Conservation (phyloP, 495 filamentous ascomycete genomes). For the Halenospora varia region DNA sequence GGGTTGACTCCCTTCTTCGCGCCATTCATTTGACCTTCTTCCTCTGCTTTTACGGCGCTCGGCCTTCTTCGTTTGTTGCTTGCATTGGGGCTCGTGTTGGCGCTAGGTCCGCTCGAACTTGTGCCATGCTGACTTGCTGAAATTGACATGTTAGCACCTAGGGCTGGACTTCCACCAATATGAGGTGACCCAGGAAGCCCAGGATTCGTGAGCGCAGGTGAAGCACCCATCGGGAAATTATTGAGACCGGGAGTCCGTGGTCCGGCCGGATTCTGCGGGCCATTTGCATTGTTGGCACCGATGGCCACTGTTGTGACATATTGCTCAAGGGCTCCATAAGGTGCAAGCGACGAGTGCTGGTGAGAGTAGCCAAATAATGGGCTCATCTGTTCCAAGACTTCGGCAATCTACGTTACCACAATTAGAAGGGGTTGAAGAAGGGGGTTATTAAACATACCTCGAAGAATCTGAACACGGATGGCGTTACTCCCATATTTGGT, state of each 20-base stretch:
- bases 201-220: constrained; percentile 50
- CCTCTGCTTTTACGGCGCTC: constrained; percentile 74
- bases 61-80: constrained; percentile 72
- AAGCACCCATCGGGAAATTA: constrained; percentile 49
- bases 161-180: constrained; percentile 49
- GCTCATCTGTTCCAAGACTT: constrained; percentile 73
- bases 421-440: constrained; percentile 1
- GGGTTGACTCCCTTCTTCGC: constrained; percentile 47
- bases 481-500: constrained; percentile 52
- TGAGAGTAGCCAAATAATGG: constrained; percentile 60
- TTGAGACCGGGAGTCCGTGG: constrained; percentile 40
- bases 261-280: constrained; percentile 14
- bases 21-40: constrained; percentile 47
- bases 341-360: constrained; percentile 49
- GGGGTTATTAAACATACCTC: constrained; percentile 49
- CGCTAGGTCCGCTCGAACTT: constrained; percentile 66
- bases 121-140: constrained; percentile 72
- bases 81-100: constrained; percentile 80
- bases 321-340: constrained; percentile 57
- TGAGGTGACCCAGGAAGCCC: constrained; percentile 56
- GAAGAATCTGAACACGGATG: constrained; percentile 60
- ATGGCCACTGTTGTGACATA: constrained; percentile 42
- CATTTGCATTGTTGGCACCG: not conserved
- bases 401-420: constrained; percentile 50
- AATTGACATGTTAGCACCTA: constrained; percentile 64